Evolutionary conservation across 371 early-diverging fungal species (phyloP).

Genomic region (Chytridium lagenaria): DNA sequence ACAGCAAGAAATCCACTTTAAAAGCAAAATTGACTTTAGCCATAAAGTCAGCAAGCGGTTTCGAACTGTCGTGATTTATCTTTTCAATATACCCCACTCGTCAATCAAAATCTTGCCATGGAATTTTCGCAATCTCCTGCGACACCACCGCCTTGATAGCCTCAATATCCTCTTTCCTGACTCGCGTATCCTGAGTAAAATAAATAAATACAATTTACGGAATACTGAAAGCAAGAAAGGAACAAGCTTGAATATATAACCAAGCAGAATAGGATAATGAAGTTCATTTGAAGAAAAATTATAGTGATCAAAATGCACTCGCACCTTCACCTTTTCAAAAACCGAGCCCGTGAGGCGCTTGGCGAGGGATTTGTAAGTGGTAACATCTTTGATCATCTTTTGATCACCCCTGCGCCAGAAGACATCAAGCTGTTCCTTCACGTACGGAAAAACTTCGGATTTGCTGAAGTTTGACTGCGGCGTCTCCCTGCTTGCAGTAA

Average conservation of each 20-base stretch:
- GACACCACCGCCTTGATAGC: background rate
- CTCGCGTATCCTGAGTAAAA: background rate
- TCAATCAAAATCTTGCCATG: background rate
- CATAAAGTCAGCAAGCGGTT: conserved; percentile 88
- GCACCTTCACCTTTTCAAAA: background rate
- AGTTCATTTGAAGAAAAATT: no score
- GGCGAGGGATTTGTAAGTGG: background rate
- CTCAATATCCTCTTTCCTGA: background rate
- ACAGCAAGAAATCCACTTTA: conserved; percentile 62
- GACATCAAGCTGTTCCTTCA: background rate
- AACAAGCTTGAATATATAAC: no score
- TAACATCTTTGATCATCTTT: background rate
- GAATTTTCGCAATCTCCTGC: background rate
- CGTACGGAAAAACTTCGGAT: background rate
- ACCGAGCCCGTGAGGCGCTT: background rate
- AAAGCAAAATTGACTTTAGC: conserved; percentile 80
- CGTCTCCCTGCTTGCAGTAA: background rate
- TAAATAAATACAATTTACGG: background rate
- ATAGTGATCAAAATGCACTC: background rate
- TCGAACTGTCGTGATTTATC: conserved; percentile 61
- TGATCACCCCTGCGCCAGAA: background rate
- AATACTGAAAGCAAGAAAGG: no score
- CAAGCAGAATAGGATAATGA: no score
- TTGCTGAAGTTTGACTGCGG: background rate
- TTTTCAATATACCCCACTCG: no score